Evolutionary conservation across 495 filamentous ascomycete species (phyloP).

Genomic region (Neurospora sp.): DNA sequence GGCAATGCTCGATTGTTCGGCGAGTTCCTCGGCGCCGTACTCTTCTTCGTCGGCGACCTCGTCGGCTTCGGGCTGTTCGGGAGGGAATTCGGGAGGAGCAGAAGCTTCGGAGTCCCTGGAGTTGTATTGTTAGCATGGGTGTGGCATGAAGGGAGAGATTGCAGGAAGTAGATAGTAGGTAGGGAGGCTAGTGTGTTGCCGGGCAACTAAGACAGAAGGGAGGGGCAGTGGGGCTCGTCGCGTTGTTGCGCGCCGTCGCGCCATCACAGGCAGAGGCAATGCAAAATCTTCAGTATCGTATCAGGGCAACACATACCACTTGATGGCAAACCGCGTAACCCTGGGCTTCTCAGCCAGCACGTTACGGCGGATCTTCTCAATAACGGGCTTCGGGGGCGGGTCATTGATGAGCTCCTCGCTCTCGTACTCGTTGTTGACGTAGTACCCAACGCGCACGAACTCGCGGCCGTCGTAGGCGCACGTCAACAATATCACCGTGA

Average conservation of each 20-base stretch:
- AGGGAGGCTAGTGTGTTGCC: background rate
- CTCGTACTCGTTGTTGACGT: conserved; percentile 98
- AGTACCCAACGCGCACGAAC: conserved; percentile 97
- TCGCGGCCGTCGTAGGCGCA: conserved; percentile 94
- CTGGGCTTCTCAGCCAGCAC: conserved; percentile 94
- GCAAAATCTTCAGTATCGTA: background rate
- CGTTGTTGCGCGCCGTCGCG: background rate
- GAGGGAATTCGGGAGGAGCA: conserved; percentile 90
- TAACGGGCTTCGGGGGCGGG: conserved; percentile 81
- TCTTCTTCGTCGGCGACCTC: conserved; percentile 71
- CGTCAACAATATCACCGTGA: conserved; percentile 92
- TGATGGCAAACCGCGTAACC: conserved; percentile 97
- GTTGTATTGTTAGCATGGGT: conserved; percentile 16
- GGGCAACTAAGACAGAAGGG: background rate
- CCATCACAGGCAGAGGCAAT: background rate
- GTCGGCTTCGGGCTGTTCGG: conserved; percentile 94
- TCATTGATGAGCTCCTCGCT: conserved; percentile 78
- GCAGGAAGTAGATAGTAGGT: no score
- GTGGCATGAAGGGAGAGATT: background rate
- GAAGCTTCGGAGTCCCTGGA: conserved; percentile 97
- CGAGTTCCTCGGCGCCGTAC: conserved; percentile 81
- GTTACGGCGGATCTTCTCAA: conserved; percentile 84
- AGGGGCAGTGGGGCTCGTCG: background rate
- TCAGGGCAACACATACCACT: conserved; percentile 56
- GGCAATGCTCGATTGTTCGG: conserved; percentile 46